Conservation (phyloP, 2,329 filamentous ascomycete genomes). For the Aotearoamyces nothofagi region DNA sequence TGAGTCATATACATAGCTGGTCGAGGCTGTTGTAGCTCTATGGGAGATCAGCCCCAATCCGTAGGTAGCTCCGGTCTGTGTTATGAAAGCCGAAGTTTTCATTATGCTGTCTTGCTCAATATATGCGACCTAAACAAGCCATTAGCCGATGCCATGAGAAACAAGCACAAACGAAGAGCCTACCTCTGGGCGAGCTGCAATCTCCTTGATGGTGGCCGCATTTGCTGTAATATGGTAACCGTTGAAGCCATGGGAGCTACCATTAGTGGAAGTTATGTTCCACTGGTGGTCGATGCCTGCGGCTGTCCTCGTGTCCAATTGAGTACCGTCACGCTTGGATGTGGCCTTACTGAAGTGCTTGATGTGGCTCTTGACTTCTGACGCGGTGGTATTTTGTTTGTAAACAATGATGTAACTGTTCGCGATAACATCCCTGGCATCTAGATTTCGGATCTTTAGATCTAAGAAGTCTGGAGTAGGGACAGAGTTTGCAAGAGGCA, state of each 20-base stretch:
- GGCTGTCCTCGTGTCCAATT: no score
- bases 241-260: no score
- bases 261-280: slow-evolving; percentile 8
- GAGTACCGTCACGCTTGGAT: slow-evolving; percentile 38
- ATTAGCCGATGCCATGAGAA: neutral
- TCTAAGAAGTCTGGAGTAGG: slow-evolving; percentile 8
- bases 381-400: slow-evolving; percentile 34
- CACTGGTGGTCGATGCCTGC: slow-evolving; percentile 14
- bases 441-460: slow-evolving; percentile 26
- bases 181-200: slow-evolving; percentile 16
- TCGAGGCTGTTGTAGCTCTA: slow-evolving; percentile 8
- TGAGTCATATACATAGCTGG: slow-evolving; percentile 17
- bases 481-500: no score
- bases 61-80: slow-evolving; percentile 15
- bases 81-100: slow-evolving; percentile 16
- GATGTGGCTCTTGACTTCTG: slow-evolving; percentile 33
- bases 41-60: slow-evolving; percentile 21
- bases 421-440: slow-evolving; percentile 31
- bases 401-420: slow-evolving; percentile 52
- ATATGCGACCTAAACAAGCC: slow-evolving; percentile 12
- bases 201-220: slow-evolving; percentile 12
- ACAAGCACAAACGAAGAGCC: neutral
- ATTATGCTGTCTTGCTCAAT: slow-evolving; percentile 16
- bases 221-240: slow-evolving; percentile 16
- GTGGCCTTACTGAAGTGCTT: slow-evolving; percentile 30